Base-by-base conservation (phyloP, 805 yeast genomes). In the Ogataea angusta region DNA sequence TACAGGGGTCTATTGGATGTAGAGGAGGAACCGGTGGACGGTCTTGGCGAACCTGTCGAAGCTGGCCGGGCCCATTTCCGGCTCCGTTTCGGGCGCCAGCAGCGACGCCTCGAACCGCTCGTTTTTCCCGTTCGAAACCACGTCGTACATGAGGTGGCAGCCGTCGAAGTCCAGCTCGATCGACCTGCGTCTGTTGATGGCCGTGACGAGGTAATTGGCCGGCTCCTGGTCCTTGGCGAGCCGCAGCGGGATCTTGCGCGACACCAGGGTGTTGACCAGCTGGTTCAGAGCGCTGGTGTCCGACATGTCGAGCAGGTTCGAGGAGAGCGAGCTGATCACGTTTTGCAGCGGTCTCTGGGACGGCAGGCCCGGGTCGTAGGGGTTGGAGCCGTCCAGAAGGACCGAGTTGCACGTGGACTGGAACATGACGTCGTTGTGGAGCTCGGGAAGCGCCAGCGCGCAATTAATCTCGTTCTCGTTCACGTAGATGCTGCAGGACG, bases 321-420 rank as follows among this genome's bases (percentile, higher is more conserved):
- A 36, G n/a, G 57, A 51, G 7, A 59, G 40, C 17, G 53, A 46
- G 13, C 50, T 34, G 16, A 61, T 35, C 21, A 54, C 48, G 30
- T 49, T 42, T 30, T 43, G 51, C 17, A 61, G 36, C 16, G 47
- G 40, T 23, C 40, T 45, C 37, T 59, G 63, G 10, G 50, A 46
- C 17, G 38, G 18, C 6, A 36, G 13, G 13, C 51, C 39, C 8
- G 42, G 38, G 17, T 45, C 27, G 6, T 46, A 40, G 4, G 45
- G 44, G 5, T 53, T 51, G 10, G 33, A 33, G 13, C 47, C 48
- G 28, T 51, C 46, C 26, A 54, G 42, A 8, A 58, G 39, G 36
- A 52, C 36, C 7, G 64, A 58, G 39, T 59, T 60, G 35, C 47
- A 49, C 28, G 62, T 49, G 9, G 57, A 53, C 32, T 59, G 63